Evolutionary conservation across 2,329 filamentous ascomycete species (phyloP), one percentile per base, ranked within the genome.

Genomic region (Cercospora sojina): DNA sequence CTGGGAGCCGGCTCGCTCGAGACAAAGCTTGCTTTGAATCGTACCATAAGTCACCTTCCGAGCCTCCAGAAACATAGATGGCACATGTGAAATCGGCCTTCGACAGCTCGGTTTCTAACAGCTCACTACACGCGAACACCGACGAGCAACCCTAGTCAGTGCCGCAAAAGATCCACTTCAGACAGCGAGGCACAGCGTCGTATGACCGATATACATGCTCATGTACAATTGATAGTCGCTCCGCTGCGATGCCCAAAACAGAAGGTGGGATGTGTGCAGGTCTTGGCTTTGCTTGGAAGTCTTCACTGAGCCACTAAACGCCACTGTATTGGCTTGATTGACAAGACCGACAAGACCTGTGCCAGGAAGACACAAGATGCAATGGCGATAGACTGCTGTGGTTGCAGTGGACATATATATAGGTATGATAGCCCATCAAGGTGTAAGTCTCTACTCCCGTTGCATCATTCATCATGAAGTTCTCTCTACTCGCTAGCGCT

Each of bases 241-340:
- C 47, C 23, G 29, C 53, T 57, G 16, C 27, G 53, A 57, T n/a
- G 31, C 59, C 49, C 43, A 27, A 62, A 55, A 31, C 16, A 62
- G 59, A 62, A 62, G 59, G 59, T 62, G 31, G 25, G 47, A 38
- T 18, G 29, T 18, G 23, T 23, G 18, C 31, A 35, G 16, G 47
- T 35, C 59, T 62, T 62, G 59, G 59, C 59, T 27, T 62, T 62
- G n/a, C 59, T 62, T 62, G 59, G 59, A 35, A 41, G 47, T 27
- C 47, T 62, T 38, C 59, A 27, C 12, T 41, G n/a, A 41, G 41
- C 58, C 58, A 60, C 23, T 60, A 25, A 43, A 31, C 53, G 35
- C 35, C 58, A 43, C 32, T 60, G 13, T 60, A 43, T 16, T 29
- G 49, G 58, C 58, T 47, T 49, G 58, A 60, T 49, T 60, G 58